Conservation (phyloP, 169 alveolate genomes). For the Besnoitia besnoiti region DNA sequence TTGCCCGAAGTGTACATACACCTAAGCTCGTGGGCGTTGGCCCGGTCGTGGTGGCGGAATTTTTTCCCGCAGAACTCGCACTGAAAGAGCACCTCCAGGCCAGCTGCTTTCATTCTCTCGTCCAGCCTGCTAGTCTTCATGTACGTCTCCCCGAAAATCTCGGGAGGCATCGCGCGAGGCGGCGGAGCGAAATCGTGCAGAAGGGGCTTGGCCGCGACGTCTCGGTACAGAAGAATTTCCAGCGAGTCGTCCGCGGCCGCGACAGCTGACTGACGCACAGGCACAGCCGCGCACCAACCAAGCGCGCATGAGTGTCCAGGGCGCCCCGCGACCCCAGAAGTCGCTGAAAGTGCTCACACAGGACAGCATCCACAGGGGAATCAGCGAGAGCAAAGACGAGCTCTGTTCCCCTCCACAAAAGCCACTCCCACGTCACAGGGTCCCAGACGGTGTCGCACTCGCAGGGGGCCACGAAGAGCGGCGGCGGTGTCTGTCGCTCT, state of each 20-base stretch:
- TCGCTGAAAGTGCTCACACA: too few relatives aligned
- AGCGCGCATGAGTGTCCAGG: too few relatives aligned
- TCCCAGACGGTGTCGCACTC: too few relatives aligned
- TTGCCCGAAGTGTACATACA: background rate
- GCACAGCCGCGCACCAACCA: too few relatives aligned
- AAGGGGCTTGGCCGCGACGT: slow-evolving; percentile 18
- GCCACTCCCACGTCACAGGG: too few relatives aligned
- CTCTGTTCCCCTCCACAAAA: too few relatives aligned
- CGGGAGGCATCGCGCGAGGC: background rate
- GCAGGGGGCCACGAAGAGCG: too few relatives aligned
- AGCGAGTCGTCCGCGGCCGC: background rate
- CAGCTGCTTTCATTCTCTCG: background rate
- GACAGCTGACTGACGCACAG: background rate
- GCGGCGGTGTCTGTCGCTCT: too few relatives aligned
- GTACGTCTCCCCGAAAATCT: background rate
- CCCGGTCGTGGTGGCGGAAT: background rate
- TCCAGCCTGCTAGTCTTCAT: background rate
- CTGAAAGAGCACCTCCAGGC: background rate
- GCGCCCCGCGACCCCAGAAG: too few relatives aligned
- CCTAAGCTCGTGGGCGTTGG: slow-evolving; percentile 10
- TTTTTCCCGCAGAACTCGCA: slow-evolving; percentile 6
- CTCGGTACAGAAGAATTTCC: background rate
- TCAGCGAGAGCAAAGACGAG: too few relatives aligned
- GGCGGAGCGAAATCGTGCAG: background rate
- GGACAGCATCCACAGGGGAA: too few relatives aligned